phyloP scores from a whole-genome alignment of 768 basidiomycete genomes.

The Ramaria rubella region DNA sequence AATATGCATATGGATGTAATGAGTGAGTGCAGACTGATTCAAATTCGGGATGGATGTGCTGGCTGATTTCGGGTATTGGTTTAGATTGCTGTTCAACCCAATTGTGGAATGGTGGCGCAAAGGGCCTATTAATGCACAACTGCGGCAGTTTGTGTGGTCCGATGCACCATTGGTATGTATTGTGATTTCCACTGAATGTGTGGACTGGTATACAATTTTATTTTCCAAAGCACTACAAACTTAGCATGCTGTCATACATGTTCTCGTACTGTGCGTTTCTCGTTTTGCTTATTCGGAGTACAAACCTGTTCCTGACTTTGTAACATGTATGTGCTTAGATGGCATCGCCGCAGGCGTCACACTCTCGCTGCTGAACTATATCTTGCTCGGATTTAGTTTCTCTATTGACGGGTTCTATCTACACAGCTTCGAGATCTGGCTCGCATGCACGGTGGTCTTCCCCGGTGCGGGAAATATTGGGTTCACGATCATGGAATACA shows the following conservation, averaged over 20 bases:
- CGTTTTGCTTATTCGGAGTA: too few relatives aligned
- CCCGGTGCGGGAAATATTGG: slow-evolving; percentile 63
- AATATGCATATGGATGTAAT: slow-evolving; percentile 58
- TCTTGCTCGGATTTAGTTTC: slow-evolving; percentile 55
- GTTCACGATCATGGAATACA: slow-evolving; percentile 63
- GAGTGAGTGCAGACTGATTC: background rate
- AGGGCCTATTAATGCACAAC: slow-evolving; percentile 80
- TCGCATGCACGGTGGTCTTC: slow-evolving; percentile 67
- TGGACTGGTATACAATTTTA: too few relatives aligned
- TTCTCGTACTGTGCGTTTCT: slow-evolving; percentile 38
- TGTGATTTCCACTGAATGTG: too few relatives aligned
- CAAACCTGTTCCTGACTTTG: too few relatives aligned
- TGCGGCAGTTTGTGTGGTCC: slow-evolving; percentile 72
- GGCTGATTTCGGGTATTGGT: slow-evolving; percentile 8
- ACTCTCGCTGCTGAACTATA: slow-evolving; percentile 63
- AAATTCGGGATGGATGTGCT: background rate
- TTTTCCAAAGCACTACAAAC: slow-evolving; percentile 59
- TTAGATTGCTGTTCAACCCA: slow-evolving; percentile 74
- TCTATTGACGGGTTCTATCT: slow-evolving; percentile 66
- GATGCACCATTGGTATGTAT: slow-evolving; percentile 45
- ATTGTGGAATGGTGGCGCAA: slow-evolving; percentile 66
- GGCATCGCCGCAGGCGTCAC: slow-evolving; percentile 58
- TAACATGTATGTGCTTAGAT: slow-evolving; percentile 27
- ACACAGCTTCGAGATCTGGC: slow-evolving; percentile 67
- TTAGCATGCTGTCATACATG: slow-evolving; percentile 58